phyloP scores from a whole-genome alignment of 345 rosid genomes.

The Ceriops tagal region DNA sequence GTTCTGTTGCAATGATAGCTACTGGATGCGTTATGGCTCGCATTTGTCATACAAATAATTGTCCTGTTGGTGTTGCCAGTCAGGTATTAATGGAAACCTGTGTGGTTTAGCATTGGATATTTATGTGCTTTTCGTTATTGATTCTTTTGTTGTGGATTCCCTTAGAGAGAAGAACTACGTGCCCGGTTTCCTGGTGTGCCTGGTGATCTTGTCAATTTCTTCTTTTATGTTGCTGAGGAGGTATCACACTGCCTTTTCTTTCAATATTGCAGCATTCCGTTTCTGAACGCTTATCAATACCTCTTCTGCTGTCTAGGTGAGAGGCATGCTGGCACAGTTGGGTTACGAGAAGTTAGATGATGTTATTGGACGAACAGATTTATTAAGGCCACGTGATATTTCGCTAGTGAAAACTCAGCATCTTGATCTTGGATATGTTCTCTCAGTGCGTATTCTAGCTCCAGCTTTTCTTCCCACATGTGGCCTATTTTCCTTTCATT shows the following conservation, averaged over 20 bases:
- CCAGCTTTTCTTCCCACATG: no score
- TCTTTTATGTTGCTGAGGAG: slow-evolving; percentile 97
- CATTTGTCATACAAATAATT: slow-evolving; percentile 98
- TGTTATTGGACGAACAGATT: slow-evolving; percentile 76
- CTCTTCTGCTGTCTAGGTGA: slow-evolving; percentile 48
- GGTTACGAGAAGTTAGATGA: slow-evolving; percentile 94
- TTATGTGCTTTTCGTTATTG: slow-evolving; percentile 10
- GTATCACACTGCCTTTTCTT: slow-evolving; percentile 23
- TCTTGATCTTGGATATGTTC: slow-evolving; percentile 77
- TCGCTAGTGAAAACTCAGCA: slow-evolving; percentile 98
- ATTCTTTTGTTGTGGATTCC: slow-evolving; percentile 11
- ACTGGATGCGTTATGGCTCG: slow-evolving; percentile 99
- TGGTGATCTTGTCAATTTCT: slow-evolving; percentile 95
- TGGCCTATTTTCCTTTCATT: slow-evolving; percentile 7
- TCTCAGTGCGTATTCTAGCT: slow-evolving; percentile 51
- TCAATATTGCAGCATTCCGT: no score
- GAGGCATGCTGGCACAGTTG: slow-evolving; percentile 88
- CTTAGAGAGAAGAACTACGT: slow-evolving; percentile 92
- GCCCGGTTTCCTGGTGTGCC: slow-evolving; percentile 99
- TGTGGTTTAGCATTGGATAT: slow-evolving; percentile 4
- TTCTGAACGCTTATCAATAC: not conserved
- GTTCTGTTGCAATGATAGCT: slow-evolving; percentile 99
- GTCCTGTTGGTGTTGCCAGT: slow-evolving; percentile 99
- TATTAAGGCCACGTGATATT: slow-evolving; percentile 78
- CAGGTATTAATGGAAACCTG: slow-evolving; percentile 50